Evolutionary conservation across 2,329 filamentous ascomycete genomes (phyloP).

Genomic region (Graphilbum ipis-grandicollis): DNA sequence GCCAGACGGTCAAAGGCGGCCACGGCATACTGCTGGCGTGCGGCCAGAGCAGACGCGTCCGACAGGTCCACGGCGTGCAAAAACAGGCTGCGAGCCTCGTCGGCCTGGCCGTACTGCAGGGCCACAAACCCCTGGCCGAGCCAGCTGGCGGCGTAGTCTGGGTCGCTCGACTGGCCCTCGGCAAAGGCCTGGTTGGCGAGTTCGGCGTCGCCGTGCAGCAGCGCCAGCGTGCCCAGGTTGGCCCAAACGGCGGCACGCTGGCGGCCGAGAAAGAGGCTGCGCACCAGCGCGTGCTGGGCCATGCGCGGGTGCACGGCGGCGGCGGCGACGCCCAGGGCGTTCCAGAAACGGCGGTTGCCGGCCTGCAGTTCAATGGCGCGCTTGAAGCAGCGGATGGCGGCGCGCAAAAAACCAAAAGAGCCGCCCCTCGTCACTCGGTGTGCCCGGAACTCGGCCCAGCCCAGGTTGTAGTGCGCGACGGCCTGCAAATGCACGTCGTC

Average conservation of each 20-base stretch:
- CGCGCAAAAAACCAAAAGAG: constrained; percentile 53
- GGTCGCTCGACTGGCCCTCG: constrained; percentile 81
- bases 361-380: constrained; percentile 88
- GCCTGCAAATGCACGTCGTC: constrained; percentile 75
- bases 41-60: constrained; percentile 54
- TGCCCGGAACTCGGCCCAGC: constrained; percentile 79
- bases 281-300: constrained; percentile 81
- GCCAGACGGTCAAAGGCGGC: constrained; percentile 67
- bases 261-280: constrained; percentile 87
- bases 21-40: constrained; percentile 62
- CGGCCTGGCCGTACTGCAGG: constrained; percentile 52
- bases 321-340: constrained; percentile 80
- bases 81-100: constrained; percentile 71
- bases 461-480: constrained; percentile 93
- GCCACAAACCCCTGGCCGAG: constrained; percentile 81
- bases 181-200: constrained; percentile 86
- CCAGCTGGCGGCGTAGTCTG: constrained; percentile 88
- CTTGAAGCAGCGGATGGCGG: constrained; percentile 83
- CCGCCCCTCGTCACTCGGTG: constrained; percentile 42
- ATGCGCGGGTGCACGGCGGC: constrained; percentile 73
- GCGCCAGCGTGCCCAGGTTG: constrained; percentile 73
- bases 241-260: constrained; percentile 74
- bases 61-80: constrained; percentile 90
- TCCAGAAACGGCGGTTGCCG: constrained; percentile 93
- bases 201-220: constrained; percentile 66